phyloP scores from a whole-genome alignment of 768 basidiomycete species.

The Suillus variegatus region DNA sequence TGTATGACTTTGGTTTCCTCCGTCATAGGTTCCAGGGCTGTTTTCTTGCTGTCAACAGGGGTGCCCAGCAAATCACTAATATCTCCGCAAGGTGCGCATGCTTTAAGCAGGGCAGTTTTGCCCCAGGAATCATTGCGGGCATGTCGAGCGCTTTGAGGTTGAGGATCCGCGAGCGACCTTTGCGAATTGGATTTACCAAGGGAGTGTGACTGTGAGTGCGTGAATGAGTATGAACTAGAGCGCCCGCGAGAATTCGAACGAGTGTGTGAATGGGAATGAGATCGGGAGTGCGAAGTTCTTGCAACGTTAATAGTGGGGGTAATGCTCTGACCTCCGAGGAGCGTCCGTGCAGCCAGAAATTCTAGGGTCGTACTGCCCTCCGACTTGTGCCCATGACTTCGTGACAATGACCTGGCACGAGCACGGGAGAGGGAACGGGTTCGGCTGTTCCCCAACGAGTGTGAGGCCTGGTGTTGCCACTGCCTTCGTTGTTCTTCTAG shows the following conservation, averaged over 20 bases:
- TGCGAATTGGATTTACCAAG: conserved; percentile 34
- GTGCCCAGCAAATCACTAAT: conserved; percentile 26
- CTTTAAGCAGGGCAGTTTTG: conserved; percentile 39
- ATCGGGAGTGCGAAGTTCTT: conserved; percentile 27
- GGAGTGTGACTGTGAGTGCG: conserved; percentile 41
- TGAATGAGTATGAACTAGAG: conserved; percentile 27
- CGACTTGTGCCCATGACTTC: conserved; percentile 20
- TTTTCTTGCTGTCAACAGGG: conserved; percentile 22
- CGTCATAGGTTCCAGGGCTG: conserved; percentile 16
- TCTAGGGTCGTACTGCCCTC: conserved; percentile 42
- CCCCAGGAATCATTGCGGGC: conserved; percentile 41
- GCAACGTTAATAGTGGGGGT: conserved; percentile 41
- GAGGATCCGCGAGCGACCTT: conserved; percentile 27
- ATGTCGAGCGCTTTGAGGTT: conserved; percentile 23
- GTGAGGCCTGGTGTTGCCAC: conserved; percentile 66
- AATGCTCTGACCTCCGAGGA: conserved; percentile 63
- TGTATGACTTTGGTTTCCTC: conserved; percentile 26
- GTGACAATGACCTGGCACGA: conserved; percentile 28
- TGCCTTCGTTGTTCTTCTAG: conserved; percentile 63
- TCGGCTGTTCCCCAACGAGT: conserved; percentile 69
- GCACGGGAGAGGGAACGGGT: conserved; percentile 53
- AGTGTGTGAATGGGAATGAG: conserved; percentile 30
- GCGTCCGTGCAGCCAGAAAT: conserved; percentile 64
- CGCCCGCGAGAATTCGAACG: conserved; percentile 10
- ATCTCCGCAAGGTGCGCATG: conserved; percentile 29